Conservation (phyloP, 106 monocot species). For the Chionographis japonica region DNA sequence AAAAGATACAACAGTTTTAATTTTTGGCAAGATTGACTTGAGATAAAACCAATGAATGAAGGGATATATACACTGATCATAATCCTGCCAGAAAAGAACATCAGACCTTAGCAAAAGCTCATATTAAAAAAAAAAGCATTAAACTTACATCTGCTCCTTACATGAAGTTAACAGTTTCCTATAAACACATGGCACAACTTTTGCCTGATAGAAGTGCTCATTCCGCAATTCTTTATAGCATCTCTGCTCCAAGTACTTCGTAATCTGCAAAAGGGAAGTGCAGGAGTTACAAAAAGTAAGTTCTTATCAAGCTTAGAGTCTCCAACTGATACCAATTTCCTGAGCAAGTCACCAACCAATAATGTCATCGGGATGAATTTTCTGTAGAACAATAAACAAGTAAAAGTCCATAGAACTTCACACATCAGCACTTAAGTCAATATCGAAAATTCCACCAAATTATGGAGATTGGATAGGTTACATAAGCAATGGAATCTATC, state of each 20-base stretch:
- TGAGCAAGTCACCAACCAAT: background rate
- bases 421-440: no score
- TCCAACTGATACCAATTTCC: background rate
- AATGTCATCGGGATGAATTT: no score
- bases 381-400: no score
- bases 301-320: background rate
- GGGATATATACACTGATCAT: background rate
- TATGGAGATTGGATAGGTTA: no score
- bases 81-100: background rate
- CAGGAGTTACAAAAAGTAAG: background rate
- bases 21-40: no score
- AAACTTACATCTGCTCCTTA: slow-evolving; percentile 97
- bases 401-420: no score
- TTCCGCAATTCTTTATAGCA: slow-evolving; percentile 83
- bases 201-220: slow-evolving; percentile 57
- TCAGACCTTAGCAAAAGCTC: slow-evolving; percentile 3
- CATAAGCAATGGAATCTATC: no score
- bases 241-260: slow-evolving; percentile 73
- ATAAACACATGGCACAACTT: slow-evolving; percentile 70
- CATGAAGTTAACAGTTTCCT: slow-evolving; percentile 88
- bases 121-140: background rate
- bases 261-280: slow-evolving; percentile 49
- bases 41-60: no score
- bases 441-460: no score
- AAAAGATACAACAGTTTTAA: no score